Evolutionary conservation across 163 green algal species (phyloP), one percentile per base, ranked within the genome.

Genomic region (Volvox carteri): DNA sequence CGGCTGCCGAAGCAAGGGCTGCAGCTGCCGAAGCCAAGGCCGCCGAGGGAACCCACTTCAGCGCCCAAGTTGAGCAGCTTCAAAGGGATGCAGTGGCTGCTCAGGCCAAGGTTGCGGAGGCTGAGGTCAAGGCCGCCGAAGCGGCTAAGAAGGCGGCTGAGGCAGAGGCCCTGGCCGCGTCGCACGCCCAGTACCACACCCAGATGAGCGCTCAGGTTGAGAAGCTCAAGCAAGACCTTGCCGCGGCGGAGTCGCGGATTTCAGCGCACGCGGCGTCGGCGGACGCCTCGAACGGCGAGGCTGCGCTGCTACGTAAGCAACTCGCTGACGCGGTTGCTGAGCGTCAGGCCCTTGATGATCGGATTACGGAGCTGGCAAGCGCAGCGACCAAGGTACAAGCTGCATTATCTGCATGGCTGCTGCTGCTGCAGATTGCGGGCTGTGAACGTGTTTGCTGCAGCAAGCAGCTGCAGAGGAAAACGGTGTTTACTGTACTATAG

Each of bases 291-390:
- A 87, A 70, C 23, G 65, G 65, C 23, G 81, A 87, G 81, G 30
- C 81, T 7, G 50, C 35, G 8, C 30, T 79, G 65, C 23, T 87
- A 65, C 81, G 81, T 12, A 44, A 16, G 46, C 48, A 87, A 65
- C 81, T 87, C 41, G 65, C 81, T 2, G 65, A 70, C 46, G 81
- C 81, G 0, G 48, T 87, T 18, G 65, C 65, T 16, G 83, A 81
- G 83, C 83, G 83, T 4, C 16, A 62, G 11, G 28, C 68, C 8
- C 37, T 88, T 35, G 68, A 81, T 25, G 67, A 75, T 11, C 25
- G 68, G 4, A 28, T 88, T 3, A 44, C 48, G 25, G 48, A 88
- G 68, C 83, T 88, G 25, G 67, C 83, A 1, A 72, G 4, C 21
- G 83, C 83, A 1, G 77, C 83, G 0, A 16, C 33, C 7, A 78